Percentiles rank a stretch among this genome's conserved stretches.
Evolutionary conservation across 129 eudicot genomes (phyloP).

Genomic region (Tagetes patula): DNA sequence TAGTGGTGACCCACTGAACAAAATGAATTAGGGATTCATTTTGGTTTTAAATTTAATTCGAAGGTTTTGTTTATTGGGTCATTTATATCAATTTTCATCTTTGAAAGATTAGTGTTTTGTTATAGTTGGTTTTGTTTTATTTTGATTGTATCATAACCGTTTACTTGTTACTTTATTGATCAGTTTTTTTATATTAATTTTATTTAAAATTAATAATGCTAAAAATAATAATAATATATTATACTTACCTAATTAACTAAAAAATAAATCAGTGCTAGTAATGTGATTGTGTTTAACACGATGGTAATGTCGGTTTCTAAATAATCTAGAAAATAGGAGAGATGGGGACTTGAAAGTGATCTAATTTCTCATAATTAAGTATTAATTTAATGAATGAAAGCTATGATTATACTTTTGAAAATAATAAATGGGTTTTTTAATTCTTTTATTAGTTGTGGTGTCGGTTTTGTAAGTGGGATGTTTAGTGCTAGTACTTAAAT

Average conservation of each 20-base stretch:
- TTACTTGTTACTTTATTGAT: no score
- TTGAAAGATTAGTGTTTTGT: no score
- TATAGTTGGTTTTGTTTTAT: no score
- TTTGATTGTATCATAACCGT: no score
- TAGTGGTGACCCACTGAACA: constrained; percentile 28
- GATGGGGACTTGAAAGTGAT: background rate
- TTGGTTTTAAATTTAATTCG: background rate
- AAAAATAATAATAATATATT: no score
- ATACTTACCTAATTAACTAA: background rate
- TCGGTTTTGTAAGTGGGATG: background rate
- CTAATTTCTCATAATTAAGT: background rate
- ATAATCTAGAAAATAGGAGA: background rate
- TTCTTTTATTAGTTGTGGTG: background rate
- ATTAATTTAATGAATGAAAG: background rate
- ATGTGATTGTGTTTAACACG: background rate
- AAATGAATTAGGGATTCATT: constrained; percentile 8
- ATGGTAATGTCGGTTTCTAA: constrained; percentile 6
- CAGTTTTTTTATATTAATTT: no score
- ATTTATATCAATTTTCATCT: no score
- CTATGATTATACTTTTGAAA: background rate
- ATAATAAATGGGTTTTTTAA: background rate
- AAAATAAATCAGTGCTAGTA: background rate
- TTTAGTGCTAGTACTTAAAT: constrained; percentile 4
- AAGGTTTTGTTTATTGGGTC: no score
- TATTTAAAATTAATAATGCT: no score